Conservation (phyloP, 495 filamentous ascomycete species). For the Penicillium longicatenatum region DNA sequence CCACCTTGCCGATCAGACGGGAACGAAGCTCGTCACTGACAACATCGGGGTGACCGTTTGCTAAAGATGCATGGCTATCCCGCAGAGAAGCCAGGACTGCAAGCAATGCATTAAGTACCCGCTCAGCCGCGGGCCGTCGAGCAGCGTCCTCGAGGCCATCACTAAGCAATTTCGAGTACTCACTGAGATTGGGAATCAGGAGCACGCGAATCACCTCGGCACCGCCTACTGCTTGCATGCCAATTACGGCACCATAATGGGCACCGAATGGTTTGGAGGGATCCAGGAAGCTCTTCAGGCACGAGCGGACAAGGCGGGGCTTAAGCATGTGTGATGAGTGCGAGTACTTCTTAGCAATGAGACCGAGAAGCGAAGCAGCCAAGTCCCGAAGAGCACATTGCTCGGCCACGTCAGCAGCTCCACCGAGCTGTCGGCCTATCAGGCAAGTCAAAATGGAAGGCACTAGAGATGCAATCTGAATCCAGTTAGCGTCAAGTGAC, state of each 20-base stretch:
- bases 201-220: constrained; percentile 76
- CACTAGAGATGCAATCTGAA: constrained; percentile 69
- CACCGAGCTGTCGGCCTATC: constrained; percentile 79
- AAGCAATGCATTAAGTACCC: constrained; percentile 61
- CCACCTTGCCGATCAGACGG: constrained; percentile 60
- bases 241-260: constrained; percentile 84
- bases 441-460: constrained; percentile 90
- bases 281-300: constrained; percentile 87
- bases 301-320: constrained; percentile 85
- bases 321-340: constrained; percentile 74
- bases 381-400: constrained; percentile 84
- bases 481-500: not conserved
- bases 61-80: constrained; percentile 33
- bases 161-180: constrained; percentile 71
- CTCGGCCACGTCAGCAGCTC: constrained; percentile 49
- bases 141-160: constrained; percentile 62
- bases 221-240: constrained; percentile 74
- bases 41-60: constrained; percentile 46
- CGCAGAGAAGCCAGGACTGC: constrained; percentile 56
- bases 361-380: constrained; percentile 73
- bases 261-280: constrained; percentile 74
- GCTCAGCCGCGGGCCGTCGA: constrained; percentile 60
- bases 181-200: constrained; percentile 75
- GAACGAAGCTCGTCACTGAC: constrained; percentile 56
- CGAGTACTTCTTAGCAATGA: constrained; percentile 74